These are phyloP conservation scores for Phtheirospermum japonicum DNA, from an alignment of 257 asterid species.

Conservation along the genomic window DNA sequence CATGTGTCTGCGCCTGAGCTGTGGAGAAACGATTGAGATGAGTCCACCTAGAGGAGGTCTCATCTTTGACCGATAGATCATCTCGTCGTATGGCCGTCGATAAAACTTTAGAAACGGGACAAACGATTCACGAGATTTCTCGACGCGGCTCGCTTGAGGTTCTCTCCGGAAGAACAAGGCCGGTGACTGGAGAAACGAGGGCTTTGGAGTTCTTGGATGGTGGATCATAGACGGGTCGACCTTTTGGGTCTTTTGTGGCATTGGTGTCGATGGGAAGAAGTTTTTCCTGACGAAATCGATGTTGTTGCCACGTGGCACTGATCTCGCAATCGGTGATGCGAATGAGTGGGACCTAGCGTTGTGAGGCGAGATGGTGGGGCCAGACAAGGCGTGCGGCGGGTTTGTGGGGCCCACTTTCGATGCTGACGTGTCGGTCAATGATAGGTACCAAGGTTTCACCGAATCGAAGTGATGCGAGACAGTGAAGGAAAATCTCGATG, in stretches of 20 bases:
- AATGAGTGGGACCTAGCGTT: conserved; percentile 81
- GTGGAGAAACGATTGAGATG: conserved; percentile 81
- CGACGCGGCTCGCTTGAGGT: conserved; percentile 33
- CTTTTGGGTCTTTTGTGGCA: conserved; percentile 75
- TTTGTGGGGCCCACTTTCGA: conserved; percentile 62
- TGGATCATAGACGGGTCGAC: conserved; percentile 49
- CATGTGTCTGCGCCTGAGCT: conserved; percentile 56
- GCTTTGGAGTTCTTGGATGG: conserved; percentile 69
- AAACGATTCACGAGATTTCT: conserved; percentile 56
- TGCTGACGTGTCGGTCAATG: conserved; percentile 53
- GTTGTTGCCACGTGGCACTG: conserved; percentile 41
- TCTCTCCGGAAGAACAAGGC: conserved; percentile 72
- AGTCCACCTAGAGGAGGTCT: conserved; percentile 87
- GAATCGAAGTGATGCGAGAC: conserved; percentile 86
- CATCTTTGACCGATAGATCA: conserved; percentile 88
- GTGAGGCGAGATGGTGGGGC: conserved; percentile 77
- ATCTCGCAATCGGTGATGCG: conserved; percentile 72
- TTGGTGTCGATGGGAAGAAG: conserved; percentile 85
- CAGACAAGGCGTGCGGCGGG: conserved; percentile 26
- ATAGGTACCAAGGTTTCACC: conserved; percentile 83
- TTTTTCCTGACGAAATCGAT: conserved; percentile 37
- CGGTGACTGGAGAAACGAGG: conserved; percentile 83
- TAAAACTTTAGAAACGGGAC: conserved; percentile 63
- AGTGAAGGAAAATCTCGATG: conserved; percentile 82
- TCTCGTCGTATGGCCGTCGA: conserved; percentile 83